Evolutionary conservation across 179 eudicot species (phyloP), one percentile per base, ranked within the genome.

Genomic region (Drosera spatulata): DNA sequence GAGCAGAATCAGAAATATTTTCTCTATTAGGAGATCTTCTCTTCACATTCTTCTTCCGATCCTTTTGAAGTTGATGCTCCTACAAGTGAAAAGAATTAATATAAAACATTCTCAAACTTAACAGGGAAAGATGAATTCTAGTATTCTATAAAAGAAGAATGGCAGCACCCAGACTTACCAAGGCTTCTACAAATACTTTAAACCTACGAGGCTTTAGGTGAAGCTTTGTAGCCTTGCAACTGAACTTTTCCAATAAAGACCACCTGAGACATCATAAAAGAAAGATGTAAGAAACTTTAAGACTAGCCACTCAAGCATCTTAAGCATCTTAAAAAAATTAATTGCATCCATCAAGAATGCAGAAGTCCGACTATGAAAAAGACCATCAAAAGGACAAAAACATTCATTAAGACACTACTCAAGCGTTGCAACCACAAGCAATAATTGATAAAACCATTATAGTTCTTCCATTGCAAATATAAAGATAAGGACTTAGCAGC

Each of bases 161-260:
- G 7, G 55, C 9, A 47, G 60, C 54, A 33, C 62, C 47, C 51
- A 33, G 33, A 86, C 99, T 83, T 65, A 93, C 99, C 99, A 93
- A 78, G 41, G 95, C 76, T 72, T 93, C 99, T 44, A 89, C 61
- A 66, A 93, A 86, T 59, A 86, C 72, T 80, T 93, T 93, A 66
- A 82, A 89, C 74, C 95, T 80, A 46, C 99, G 89, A 15, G 99
- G 99, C 85, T 93, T 93, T 67, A 93, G 73, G 68, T 89, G 99
- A 73, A 93, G 99, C 71, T 93, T 93, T 62, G 99, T 89, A 73
- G 95, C 86, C 75, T 89, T 93, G 78, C 97, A 93, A 71, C 99
- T 89, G 65, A 82, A 84, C 67, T 93, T 89, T 64, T 84, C 97
- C 62, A 93, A 69, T 64, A 93, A 85, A 55, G 97, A 89, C 99